These are phyloP conservation scores for Dactylorhiza incarnata DNA, from an alignment of 106 monocot species.

Conservation along the genomic window DNA sequence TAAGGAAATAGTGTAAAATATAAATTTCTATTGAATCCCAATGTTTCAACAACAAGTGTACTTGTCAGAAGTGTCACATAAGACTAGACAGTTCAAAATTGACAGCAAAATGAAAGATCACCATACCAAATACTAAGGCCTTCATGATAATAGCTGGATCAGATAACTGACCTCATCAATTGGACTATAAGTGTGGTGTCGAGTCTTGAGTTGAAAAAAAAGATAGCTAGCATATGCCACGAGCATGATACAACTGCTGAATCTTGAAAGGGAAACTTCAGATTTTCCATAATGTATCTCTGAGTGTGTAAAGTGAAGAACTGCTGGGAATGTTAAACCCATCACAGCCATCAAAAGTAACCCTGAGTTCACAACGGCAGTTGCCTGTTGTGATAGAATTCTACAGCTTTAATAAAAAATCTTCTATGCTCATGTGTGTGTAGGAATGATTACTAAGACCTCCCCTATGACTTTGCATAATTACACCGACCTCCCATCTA, in stretches of 20 bases:
- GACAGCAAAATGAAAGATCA: not conserved
- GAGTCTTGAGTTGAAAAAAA: slow-evolving; percentile 84
- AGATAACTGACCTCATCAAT: slow-evolving; percentile 47
- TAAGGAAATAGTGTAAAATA: not conserved
- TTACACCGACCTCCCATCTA: too few species aligned
- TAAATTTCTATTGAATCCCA: not conserved
- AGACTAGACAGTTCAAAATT: not conserved
- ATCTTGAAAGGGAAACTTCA: slow-evolving; percentile 85
- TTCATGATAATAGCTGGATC: not conserved
- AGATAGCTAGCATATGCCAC: slow-evolving; percentile 94
- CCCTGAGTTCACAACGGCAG: slow-evolving; percentile 93
- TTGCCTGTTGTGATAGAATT: slow-evolving; percentile 45
- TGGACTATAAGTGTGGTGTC: slow-evolving; percentile 49
- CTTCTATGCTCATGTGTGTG: not conserved
- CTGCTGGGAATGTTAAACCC: slow-evolving; percentile 91
- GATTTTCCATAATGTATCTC: slow-evolving; percentile 98
- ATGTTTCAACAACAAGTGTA: not conserved
- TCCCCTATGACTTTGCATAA: too few species aligned
- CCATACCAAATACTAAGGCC: not conserved
- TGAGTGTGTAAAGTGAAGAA: slow-evolving; percentile 94
- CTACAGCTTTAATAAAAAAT: not conserved
- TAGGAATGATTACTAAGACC: not conserved
- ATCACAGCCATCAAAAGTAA: slow-evolving; percentile 94
- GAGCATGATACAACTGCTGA: slow-evolving; percentile 95
- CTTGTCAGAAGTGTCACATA: not conserved